Conservation (phyloP, 2,329 filamentous ascomycete species). For the Fusarium domesticum region DNA sequence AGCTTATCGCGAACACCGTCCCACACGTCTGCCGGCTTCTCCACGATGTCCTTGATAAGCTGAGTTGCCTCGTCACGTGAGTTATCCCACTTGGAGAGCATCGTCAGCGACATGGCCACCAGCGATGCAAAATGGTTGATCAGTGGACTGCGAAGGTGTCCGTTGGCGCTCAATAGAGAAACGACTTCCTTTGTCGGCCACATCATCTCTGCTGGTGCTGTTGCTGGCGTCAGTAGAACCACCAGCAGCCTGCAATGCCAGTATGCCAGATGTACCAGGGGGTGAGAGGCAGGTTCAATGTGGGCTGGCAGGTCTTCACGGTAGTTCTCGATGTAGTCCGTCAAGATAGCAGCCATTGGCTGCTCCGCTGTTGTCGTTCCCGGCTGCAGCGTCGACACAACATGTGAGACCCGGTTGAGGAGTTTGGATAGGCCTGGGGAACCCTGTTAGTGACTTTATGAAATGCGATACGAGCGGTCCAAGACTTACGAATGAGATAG, state of each 20-base stretch:
- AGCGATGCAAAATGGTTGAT: slow-evolving; percentile 65
- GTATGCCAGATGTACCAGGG: slow-evolving; percentile 63
- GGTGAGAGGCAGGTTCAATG: slow-evolving; percentile 50
- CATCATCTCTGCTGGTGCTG: slow-evolving; percentile 55
- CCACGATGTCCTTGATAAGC: slow-evolving; percentile 54
- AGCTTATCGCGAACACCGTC: slow-evolving; percentile 52
- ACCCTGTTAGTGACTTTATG: slow-evolving; percentile 10
- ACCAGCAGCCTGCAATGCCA: slow-evolving; percentile 67
- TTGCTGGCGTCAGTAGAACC: slow-evolving; percentile 56
- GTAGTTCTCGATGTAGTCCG: slow-evolving; percentile 55
- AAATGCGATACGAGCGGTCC: too few relatives aligned
- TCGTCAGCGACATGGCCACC: slow-evolving; percentile 57
- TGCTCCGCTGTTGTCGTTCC: slow-evolving; percentile 35
- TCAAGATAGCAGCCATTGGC: slow-evolving; percentile 34
- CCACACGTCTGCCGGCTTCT: slow-evolving; percentile 54
- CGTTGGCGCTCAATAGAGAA: slow-evolving; percentile 54
- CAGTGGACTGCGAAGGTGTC: slow-evolving; percentile 58
- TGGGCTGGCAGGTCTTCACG: slow-evolving; percentile 60
- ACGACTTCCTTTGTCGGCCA: slow-evolving; percentile 59
- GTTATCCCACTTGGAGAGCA: slow-evolving; percentile 54
- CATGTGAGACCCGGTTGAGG: slow-evolving; percentile 42
- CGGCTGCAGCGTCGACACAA: slow-evolving; percentile 37
- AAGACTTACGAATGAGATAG: slow-evolving; percentile 60
- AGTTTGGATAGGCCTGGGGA: slow-evolving; percentile 54
- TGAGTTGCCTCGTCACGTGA: slow-evolving; percentile 56